Conservation (phyloP, 768 basidiomycete genomes). For the Neoboletus brunneissimus region DNA sequence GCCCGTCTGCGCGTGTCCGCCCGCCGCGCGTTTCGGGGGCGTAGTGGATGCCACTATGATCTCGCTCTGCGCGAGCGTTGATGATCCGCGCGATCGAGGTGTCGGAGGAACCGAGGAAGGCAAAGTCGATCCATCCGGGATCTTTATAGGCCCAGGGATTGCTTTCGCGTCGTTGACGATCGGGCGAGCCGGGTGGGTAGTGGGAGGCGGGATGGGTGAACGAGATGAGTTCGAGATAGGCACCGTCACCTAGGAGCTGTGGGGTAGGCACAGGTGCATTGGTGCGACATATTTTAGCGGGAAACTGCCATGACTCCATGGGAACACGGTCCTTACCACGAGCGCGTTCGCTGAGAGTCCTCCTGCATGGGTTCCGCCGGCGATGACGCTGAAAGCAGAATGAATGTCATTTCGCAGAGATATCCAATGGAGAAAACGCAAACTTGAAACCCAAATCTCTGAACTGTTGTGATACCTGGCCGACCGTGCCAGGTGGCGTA, state of each 20-base stretch:
- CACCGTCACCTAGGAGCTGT: conserved; percentile 41
- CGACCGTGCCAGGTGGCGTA: conserved; percentile 59
- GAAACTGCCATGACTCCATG: background rate
- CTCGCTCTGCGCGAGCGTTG: conserved; percentile 46
- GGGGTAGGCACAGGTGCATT: background rate
- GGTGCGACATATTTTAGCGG: background rate
- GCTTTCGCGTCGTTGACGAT: conserved; percentile 40
- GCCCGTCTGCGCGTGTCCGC: conserved; percentile 53
- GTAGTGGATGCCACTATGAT: conserved; percentile 43
- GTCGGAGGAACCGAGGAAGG: conserved; percentile 54
- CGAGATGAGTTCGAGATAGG: conserved; percentile 67
- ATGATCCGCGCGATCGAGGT: conserved; percentile 48
- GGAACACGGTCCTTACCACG: conserved; percentile 41
- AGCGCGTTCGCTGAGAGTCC: conserved; percentile 66
- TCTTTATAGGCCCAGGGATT: conserved; percentile 53
- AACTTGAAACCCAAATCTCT: conserved; percentile 66
- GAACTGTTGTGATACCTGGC: conserved; percentile 50
- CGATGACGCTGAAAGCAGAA: conserved; percentile 48
- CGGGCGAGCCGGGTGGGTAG: conserved; percentile 52
- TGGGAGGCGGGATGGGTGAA: conserved; percentile 55
- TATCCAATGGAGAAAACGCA: conserved; percentile 7
- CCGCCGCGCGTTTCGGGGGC: conserved; percentile 49
- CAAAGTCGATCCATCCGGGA: conserved; percentile 68
- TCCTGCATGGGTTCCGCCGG: conserved; percentile 63
- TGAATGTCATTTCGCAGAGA: background rate